A percentile compares a stretch with the other conserved stretches of the same genome.
phyloP scores from a whole-genome alignment of 352 stramenopile genomes.

The Phytophthora megakarya region DNA sequence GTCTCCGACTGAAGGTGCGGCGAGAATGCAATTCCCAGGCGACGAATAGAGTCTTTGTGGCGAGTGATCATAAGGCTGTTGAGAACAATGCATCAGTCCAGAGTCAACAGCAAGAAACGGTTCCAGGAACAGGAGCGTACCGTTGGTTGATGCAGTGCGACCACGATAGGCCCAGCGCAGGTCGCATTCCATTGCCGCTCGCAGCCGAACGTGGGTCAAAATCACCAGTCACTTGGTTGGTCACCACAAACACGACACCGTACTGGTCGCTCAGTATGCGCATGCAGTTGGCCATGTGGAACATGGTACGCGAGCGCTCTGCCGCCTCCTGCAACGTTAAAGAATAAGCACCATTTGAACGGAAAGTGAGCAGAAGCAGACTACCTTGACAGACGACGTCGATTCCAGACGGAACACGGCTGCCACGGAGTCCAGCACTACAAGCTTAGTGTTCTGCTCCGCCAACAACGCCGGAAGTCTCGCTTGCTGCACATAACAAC shows the following conservation, averaged over 20 bases:
- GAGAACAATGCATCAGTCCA: conserved; percentile 10
- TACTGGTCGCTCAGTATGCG: conserved; percentile 83
- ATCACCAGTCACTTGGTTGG: conserved; percentile 84
- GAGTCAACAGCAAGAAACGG: background rate
- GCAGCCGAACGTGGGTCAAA: conserved; percentile 39
- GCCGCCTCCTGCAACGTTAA: conserved; percentile 53
- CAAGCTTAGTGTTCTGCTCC: conserved; percentile 78
- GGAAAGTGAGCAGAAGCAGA: background rate
- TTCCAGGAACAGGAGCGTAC: conserved; percentile 32
- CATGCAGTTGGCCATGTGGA: conserved; percentile 86
- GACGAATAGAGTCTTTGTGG: conserved; percentile 25
- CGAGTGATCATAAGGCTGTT: conserved; percentile 62
- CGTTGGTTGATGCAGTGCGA: conserved; percentile 87
- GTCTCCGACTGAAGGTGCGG: conserved; percentile 45
- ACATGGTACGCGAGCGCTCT: conserved; percentile 77
- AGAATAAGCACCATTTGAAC: background rate
- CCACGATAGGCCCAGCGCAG: conserved; percentile 78
- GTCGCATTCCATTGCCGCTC: conserved; percentile 43
- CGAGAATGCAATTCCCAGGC: conserved; percentile 66
- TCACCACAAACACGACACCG: conserved; percentile 71
- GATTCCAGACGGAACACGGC: conserved; percentile 77
- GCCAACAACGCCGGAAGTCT: conserved; percentile 66
- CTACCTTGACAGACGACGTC: conserved; percentile 68
- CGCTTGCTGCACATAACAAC: conserved; percentile 49
- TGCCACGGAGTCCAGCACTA: conserved; percentile 82